Evolutionary conservation across 2,329 filamentous ascomycete genomes (phyloP).

Genomic region (Scedosporium aurantiacum): DNA sequence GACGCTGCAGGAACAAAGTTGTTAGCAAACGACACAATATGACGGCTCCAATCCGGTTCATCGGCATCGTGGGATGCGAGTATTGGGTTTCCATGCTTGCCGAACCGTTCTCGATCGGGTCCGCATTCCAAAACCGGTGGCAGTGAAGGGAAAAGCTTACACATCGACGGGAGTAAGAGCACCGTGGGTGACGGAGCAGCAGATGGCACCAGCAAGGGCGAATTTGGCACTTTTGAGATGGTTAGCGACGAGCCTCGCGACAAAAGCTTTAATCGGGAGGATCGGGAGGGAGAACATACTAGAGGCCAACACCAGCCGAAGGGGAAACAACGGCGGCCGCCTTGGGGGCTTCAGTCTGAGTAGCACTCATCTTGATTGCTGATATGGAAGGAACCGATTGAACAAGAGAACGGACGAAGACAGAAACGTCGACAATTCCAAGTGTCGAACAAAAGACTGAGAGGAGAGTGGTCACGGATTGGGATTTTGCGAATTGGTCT

Average conservation of each 20-base stretch:
- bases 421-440: not conserved
- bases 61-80: not conserved
- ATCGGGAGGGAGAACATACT: conserved; percentile 1
- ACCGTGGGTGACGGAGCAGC: conserved; percentile 97
- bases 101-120: not conserved
- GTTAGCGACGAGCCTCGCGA: not conserved
- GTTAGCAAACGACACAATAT: not conserved
- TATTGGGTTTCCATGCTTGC: not conserved
- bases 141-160: conserved; percentile 50
- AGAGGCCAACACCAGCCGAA: conserved; percentile 7
- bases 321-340: conserved; percentile 2
- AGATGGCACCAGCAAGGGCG: conserved; percentile 93
- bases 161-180: conserved; percentile 97
- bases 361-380: conserved; percentile 4
- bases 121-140: not conserved
- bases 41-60: not conserved
- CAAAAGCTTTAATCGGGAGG: not conserved
- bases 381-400: not conserved
- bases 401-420: not conserved
- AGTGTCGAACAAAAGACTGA: not conserved
- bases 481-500: not conserved
- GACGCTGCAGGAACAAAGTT: conserved; percentile 46
- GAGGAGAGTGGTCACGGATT: conserved; percentile 1
- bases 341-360: not conserved
- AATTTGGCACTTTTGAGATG: conserved; percentile 54